Percentiles rank a stretch among this genome's conserved stretches.
Evolutionary conservation across 2,329 filamentous ascomycete species (phyloP).

Genomic region (Trichoderma sp.): DNA sequence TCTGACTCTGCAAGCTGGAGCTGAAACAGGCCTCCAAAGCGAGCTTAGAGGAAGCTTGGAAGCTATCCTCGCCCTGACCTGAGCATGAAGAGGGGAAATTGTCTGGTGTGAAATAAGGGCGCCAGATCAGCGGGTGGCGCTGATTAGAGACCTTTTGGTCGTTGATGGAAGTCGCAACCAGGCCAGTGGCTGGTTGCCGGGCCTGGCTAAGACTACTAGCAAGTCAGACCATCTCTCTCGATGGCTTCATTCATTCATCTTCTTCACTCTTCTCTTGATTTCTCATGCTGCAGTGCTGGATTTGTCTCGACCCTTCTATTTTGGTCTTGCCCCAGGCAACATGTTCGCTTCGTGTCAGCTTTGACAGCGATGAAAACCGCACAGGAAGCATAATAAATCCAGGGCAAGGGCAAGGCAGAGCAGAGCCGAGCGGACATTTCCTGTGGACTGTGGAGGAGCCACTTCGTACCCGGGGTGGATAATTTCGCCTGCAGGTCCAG

Average conservation of each 20-base stretch:
- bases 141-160: not conserved
- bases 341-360: not conserved
- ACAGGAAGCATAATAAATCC: not conserved
- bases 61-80: not conserved
- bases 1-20: not conserved
- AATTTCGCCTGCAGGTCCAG: constrained; percentile 18
- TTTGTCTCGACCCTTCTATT: not conserved
- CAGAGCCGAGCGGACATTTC: constrained; percentile 5
- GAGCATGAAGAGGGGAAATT: not conserved
- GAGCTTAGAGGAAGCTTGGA: not conserved
- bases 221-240: not conserved
- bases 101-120: not conserved
- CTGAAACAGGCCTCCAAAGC: not conserved
- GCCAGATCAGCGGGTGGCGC: constrained; percentile 7
- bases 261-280: not conserved
- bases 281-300: too few species aligned
- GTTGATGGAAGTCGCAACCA: not conserved
- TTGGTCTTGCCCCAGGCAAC: not conserved
- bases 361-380: not conserved
- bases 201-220: not conserved
- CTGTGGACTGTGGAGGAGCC: not conserved
- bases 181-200: not conserved
- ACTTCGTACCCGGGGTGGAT: constrained; percentile 9
- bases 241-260: not conserved
- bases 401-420: not conserved